Percentiles rank a stretch among this genome's conserved stretches.
phyloP scores from a whole-genome alignment of 768 basidiomycete species.

The Phlebiopsis gigantea region DNA sequence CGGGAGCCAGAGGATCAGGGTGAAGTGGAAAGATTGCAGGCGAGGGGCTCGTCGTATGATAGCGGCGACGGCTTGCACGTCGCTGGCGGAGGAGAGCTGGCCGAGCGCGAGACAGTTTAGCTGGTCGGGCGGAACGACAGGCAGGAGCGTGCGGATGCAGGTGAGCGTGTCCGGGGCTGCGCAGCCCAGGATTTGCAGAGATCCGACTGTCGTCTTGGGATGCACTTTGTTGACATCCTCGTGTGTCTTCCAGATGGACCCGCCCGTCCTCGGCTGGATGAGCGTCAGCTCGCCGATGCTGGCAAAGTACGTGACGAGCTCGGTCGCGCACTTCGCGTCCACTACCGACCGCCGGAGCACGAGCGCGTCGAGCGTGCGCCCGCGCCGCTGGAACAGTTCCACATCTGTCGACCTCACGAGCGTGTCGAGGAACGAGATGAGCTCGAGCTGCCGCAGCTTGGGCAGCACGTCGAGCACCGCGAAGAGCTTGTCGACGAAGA shows the following conservation, averaged over 20 bases:
- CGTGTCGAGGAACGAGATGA: background rate
- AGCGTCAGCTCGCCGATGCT: background rate
- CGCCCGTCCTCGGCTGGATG: background rate
- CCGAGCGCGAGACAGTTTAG: background rate
- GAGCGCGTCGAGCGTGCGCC: background rate
- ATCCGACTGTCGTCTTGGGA: background rate
- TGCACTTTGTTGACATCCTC: background rate
- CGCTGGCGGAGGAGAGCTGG: background rate
- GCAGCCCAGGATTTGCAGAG: background rate
- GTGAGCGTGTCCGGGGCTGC: background rate
- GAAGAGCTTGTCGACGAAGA: background rate
- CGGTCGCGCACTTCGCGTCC: background rate
- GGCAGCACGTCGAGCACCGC: background rate
- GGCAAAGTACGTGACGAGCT: background rate
- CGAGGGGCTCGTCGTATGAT: background rate
- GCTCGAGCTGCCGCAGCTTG: background rate
- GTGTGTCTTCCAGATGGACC: background rate
- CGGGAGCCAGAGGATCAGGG: background rate
- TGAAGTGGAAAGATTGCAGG: background rate
- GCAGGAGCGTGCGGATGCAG: background rate
- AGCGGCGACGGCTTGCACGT: background rate
- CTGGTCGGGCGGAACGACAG: background rate
- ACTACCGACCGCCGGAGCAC: background rate
- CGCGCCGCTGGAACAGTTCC: background rate
- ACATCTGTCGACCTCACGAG: background rate